phyloP scores from a whole-genome alignment of 306 rosid species.

The Cicer cuneatum region DNA sequence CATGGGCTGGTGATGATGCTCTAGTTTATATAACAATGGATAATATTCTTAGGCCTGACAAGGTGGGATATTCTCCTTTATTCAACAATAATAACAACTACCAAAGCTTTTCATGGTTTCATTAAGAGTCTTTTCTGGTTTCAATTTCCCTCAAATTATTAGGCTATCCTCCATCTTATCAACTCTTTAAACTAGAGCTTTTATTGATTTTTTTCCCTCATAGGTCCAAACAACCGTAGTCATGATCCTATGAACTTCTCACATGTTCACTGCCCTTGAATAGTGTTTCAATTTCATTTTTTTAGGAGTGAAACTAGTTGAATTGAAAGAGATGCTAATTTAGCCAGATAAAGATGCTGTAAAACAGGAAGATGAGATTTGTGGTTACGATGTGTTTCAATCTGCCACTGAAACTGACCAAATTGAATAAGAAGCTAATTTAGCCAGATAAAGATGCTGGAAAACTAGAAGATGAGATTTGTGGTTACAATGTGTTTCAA shows the following conservation, averaged over 20 bases:
- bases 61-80: slow-evolving; percentile 58
- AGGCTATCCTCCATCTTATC: slow-evolving; percentile 4
- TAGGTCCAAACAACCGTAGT: neutral
- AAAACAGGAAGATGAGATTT: slow-evolving; percentile 20
- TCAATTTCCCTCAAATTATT: slow-evolving; percentile 2
- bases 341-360: slow-evolving; percentile 14
- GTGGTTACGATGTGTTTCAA: slow-evolving; percentile 15
- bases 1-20: slow-evolving; percentile 78
- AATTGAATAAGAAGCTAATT: slow-evolving; percentile 18
- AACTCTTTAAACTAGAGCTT: neutral
- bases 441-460: slow-evolving; percentile 17
- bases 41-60: slow-evolving; percentile 83
- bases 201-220: neutral
- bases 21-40: slow-evolving; percentile 86
- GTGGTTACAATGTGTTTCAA: slow-evolving; percentile 17
- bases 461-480: slow-evolving; percentile 17
- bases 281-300: neutral
- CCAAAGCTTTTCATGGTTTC: slow-evolving; percentile 12
- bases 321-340: slow-evolving; percentile 29
- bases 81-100: slow-evolving; percentile 17
- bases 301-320: slow-evolving; percentile 22
- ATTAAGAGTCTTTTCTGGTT: slow-evolving; percentile 6
- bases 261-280: slow-evolving; percentile 5
- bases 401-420: slow-evolving; percentile 10
- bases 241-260: slow-evolving; percentile 12